These are phyloP conservation scores for Papiliotrema fonsecae DNA, from an alignment of 1,284 basidiomycete genomes.

Conservation along the genomic window DNA sequence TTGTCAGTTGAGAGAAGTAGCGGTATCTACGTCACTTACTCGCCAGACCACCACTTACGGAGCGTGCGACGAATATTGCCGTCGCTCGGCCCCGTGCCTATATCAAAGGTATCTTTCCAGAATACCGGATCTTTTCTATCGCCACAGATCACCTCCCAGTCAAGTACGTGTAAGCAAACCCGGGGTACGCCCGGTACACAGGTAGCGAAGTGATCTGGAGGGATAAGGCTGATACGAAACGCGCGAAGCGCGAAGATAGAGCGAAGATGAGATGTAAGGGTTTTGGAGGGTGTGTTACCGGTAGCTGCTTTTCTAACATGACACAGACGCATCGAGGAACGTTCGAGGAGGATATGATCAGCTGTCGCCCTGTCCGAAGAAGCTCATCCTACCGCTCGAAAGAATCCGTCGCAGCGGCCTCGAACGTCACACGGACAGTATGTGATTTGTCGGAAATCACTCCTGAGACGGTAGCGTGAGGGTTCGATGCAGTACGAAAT, in stretches of 20 bases:
- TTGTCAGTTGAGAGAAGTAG: neutral
- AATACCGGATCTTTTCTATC: conserved; percentile 23
- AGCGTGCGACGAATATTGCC: conserved; percentile 18
- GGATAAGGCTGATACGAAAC: conserved; percentile 13
- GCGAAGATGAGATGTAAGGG: too few relatives aligned
- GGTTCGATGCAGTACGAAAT: conserved; percentile 9
- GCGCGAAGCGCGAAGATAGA: conserved; percentile 18
- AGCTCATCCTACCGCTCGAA: conserved; percentile 23
- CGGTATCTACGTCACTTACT: conserved; percentile 16
- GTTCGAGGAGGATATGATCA: conserved; percentile 22
- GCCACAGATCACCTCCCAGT: conserved; percentile 23
- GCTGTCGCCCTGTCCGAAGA: neutral
- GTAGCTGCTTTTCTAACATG: too few relatives aligned
- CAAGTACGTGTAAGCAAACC: conserved; percentile 18
- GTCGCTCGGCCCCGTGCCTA: conserved; percentile 11
- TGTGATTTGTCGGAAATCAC: conserved; percentile 25
- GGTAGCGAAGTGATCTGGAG: neutral
- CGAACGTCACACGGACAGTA: conserved; percentile 22
- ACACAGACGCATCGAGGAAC: too few relatives aligned
- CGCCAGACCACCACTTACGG: conserved; percentile 35
- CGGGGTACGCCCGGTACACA: too few relatives aligned
- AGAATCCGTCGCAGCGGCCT: conserved; percentile 19
- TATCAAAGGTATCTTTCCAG: conserved; percentile 8
- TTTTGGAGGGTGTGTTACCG: too few relatives aligned
- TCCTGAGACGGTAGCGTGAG: conserved; percentile 12